Evolutionary conservation across 805 yeast genomes (phyloP).

Genomic region (Wickerhamomyces ciferrii): DNA sequence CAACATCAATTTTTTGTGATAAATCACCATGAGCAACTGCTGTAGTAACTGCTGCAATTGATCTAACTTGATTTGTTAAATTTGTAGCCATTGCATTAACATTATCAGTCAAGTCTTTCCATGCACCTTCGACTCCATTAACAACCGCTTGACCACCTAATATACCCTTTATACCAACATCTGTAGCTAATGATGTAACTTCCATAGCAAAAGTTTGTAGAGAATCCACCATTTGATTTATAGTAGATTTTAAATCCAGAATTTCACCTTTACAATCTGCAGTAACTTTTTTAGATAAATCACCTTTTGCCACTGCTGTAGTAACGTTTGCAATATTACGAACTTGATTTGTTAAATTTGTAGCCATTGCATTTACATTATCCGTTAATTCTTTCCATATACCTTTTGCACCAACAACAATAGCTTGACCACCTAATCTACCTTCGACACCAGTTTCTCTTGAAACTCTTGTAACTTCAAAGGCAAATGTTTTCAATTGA

Average conservation of each 20-base stretch:
- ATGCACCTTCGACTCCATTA: conserved; percentile 76
- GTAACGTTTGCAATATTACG: conserved; percentile 86
- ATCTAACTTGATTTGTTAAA: conserved; percentile 78
- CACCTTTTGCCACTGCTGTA: conserved; percentile 88
- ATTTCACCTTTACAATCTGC: conserved; percentile 86
- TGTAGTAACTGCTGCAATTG: conserved; percentile 82
- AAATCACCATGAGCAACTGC: conserved; percentile 84
- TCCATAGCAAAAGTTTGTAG: conserved; percentile 79
- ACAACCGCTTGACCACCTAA: conserved; percentile 82
- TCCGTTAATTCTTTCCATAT: conserved; percentile 88
- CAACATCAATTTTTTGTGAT: conserved; percentile 76
- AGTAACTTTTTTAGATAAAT: conserved; percentile 74
- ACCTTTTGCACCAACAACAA: conserved; percentile 84
- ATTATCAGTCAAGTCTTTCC: conserved; percentile 83
- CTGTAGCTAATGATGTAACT: conserved; percentile 79
- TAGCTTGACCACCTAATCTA: conserved; percentile 86
- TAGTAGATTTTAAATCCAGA: conserved; percentile 42
- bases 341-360: conserved; percentile 84
- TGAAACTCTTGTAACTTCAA: conserved; percentile 85
- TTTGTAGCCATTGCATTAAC: conserved; percentile 86
- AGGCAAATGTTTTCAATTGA: conserved; percentile 78
- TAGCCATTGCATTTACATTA: conserved; percentile 89
- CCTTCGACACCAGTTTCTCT: conserved; percentile 92
- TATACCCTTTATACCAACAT: conserved; percentile 81
- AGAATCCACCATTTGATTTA: conserved; percentile 81